Evolutionary conservation across 1,284 basidiomycete genomes (phyloP).

Genomic region (Psilocybe mexicana): DNA sequence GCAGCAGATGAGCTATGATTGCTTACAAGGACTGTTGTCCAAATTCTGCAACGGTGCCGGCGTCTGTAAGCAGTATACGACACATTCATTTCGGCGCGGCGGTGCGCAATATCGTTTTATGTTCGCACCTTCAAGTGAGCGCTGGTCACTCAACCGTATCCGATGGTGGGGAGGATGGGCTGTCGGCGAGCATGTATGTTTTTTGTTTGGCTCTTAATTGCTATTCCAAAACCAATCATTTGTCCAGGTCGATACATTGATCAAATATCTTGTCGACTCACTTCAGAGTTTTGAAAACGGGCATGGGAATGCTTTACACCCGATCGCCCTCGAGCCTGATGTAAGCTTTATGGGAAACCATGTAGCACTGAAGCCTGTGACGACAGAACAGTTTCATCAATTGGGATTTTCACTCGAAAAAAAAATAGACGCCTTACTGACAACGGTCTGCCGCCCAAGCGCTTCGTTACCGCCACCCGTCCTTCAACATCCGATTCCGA

Average conservation of each 20-base stretch:
- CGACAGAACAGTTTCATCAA: not conserved
- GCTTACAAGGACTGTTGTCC: slow-evolving; percentile 27
- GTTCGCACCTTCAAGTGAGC: slow-evolving; percentile 31
- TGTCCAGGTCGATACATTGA: slow-evolving; percentile 27
- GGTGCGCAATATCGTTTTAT: slow-evolving; percentile 42
- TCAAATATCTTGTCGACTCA: slow-evolving; percentile 20
- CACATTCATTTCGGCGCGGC: slow-evolving; percentile 36
- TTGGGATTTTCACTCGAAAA: not conserved
- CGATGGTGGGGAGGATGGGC: slow-evolving; percentile 47
- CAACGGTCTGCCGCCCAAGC: not conserved
- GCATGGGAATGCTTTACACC: slow-evolving; percentile 14
- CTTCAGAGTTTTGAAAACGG: slow-evolving; percentile 19
- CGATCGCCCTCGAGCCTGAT: not conserved
- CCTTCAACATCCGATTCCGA: not conserved
- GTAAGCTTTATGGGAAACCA: not conserved
- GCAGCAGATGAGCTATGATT: slow-evolving; percentile 27
- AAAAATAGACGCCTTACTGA: not conserved
- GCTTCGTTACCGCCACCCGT: not conserved
- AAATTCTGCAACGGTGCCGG: slow-evolving; percentile 23
- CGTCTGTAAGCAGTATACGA: slow-evolving; percentile 26
- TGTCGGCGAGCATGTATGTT: slow-evolving; percentile 30
- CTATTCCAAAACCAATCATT: not conserved
- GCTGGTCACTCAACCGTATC: slow-evolving; percentile 34
- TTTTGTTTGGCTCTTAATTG: not conserved
- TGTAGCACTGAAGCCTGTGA: not conserved